Conservation (phyloP, 1,284 basidiomycete genomes). For the Pisolithus thermaeus region DNA sequence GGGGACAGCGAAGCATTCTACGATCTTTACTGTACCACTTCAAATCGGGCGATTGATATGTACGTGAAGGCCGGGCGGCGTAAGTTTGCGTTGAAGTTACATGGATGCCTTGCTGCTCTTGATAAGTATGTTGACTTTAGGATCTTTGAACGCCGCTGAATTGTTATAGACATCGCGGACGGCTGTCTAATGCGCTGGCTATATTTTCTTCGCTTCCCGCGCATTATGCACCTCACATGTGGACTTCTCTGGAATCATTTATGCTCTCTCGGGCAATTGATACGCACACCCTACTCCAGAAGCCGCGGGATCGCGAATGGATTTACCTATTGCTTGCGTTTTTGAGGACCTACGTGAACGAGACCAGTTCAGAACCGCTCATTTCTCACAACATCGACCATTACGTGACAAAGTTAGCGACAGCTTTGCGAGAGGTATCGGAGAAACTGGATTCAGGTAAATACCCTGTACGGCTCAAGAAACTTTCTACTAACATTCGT, state of each 20-base stretch:
- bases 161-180: conserved; percentile 55
- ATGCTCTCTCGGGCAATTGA: conserved; percentile 69
- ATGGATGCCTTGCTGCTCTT: conserved; percentile 79
- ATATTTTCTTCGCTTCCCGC: conserved; percentile 75
- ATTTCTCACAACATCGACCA: conserved; percentile 43
- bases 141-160: conserved; percentile 10
- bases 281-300: conserved; percentile 50
- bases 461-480: background rate
- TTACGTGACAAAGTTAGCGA: conserved; percentile 52
- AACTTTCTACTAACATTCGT: conserved; percentile 8
- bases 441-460: conserved; percentile 53
- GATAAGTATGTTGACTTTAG: conserved; percentile 58
- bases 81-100: conserved; percentile 80
- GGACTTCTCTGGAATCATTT: conserved; percentile 71
- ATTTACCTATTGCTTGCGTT: conserved; percentile 64
- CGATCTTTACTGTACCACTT: conserved; percentile 65
- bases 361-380: conserved; percentile 46
- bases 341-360: conserved; percentile 59
- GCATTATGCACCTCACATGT: conserved; percentile 74
- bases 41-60: conserved; percentile 77
- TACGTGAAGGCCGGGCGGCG: conserved; percentile 77
- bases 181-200: conserved; percentile 54
- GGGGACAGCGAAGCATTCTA: conserved; percentile 59
- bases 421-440: conserved; percentile 44
- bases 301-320: conserved; percentile 67